These are phyloP conservation scores for Fusarium sterilihyphosum DNA, from an alignment of 2,329 filamentous ascomycete species.

Conservation along the genomic window DNA sequence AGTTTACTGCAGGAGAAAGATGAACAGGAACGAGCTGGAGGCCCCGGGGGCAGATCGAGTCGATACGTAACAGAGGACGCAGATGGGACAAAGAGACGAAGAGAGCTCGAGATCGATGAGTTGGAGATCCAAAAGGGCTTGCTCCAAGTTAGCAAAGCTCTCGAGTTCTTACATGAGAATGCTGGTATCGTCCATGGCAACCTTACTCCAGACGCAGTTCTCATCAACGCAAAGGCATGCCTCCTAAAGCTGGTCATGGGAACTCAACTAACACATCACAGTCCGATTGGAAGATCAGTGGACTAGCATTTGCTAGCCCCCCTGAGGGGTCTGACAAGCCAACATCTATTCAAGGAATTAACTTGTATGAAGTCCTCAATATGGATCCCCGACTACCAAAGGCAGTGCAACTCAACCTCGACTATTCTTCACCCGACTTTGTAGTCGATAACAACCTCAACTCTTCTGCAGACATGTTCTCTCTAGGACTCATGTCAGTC, in stretches of 20 bases:
- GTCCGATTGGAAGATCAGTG: conserved; percentile 98
- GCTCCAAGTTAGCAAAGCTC: conserved; percentile 89
- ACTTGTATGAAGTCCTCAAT: conserved; percentile 84
- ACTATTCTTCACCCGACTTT: conserved; percentile 95
- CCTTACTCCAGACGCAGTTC: conserved; percentile 89
- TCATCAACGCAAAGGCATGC: conserved; percentile 88
- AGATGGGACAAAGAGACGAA: conserved; percentile 75
- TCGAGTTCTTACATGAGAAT: conserved; percentile 96
- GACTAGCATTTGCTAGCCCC: conserved; percentile 88
- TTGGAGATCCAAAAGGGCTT: conserved; percentile 97
- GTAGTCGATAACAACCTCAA: conserved; percentile 91
- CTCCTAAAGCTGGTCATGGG: neutral
- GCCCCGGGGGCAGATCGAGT: conserved; percentile 75
- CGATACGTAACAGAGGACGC: conserved; percentile 84
- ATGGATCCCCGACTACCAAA: conserved; percentile 84
- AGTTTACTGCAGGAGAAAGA: conserved; percentile 88
- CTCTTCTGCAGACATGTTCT: conserved; percentile 89
- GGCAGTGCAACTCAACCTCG: conserved; percentile 87
- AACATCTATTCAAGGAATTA: conserved; percentile 81
- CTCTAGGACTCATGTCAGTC: conserved; percentile 86
- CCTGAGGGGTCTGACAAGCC: conserved; percentile 78
- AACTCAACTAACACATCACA: conserved; percentile 52
- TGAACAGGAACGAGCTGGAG: conserved; percentile 77
- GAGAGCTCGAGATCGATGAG: conserved; percentile 94
- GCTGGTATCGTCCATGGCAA: conserved; percentile 95